Conservation (phyloP, 2,329 filamentous ascomycete genomes). For the Drechmeria coniospora region DNA sequence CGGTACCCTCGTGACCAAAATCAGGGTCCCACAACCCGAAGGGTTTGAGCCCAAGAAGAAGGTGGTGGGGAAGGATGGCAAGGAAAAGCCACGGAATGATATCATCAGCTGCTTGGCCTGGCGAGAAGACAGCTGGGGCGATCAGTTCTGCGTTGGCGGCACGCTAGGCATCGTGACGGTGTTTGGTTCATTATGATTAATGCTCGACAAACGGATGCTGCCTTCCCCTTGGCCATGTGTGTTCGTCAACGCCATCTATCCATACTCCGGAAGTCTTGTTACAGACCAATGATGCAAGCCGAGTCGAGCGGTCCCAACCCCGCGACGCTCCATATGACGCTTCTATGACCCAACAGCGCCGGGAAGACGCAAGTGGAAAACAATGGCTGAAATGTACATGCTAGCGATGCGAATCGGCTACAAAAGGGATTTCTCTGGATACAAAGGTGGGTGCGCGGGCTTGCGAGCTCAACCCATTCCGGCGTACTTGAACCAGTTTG, state of each 20-base stretch:
- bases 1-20: slow-evolving; percentile 48
- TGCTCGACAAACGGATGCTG: neutral
- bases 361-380: too few species aligned
- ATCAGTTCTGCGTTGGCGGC: slow-evolving; percentile 51
- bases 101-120: slow-evolving; percentile 48
- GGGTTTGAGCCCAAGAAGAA: slow-evolving; percentile 32
- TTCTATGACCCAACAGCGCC: too few species aligned
- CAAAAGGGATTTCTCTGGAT: neutral
- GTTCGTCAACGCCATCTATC: too few species aligned
- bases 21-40: slow-evolving; percentile 40
- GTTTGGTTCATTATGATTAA: slow-evolving; percentile 28
- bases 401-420: too few species aligned
- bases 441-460: slow-evolving; percentile 8
- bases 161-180: slow-evolving; percentile 51
- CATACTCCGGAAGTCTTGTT: too few species aligned
- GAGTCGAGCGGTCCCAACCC: too few species aligned
- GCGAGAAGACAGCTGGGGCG: slow-evolving; percentile 45
- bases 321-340: too few species aligned
- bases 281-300: too few species aligned
- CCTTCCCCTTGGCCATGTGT: too few species aligned
- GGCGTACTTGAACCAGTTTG: slow-evolving; percentile 93
- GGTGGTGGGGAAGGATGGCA: slow-evolving; percentile 42
- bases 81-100: slow-evolving; percentile 42
- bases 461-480: slow-evolving; percentile 68
- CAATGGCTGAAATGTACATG: too few species aligned